These are phyloP conservation scores for Candida incommunis DNA, from an alignment of 805 yeast species.

Conservation along the genomic window DNA sequence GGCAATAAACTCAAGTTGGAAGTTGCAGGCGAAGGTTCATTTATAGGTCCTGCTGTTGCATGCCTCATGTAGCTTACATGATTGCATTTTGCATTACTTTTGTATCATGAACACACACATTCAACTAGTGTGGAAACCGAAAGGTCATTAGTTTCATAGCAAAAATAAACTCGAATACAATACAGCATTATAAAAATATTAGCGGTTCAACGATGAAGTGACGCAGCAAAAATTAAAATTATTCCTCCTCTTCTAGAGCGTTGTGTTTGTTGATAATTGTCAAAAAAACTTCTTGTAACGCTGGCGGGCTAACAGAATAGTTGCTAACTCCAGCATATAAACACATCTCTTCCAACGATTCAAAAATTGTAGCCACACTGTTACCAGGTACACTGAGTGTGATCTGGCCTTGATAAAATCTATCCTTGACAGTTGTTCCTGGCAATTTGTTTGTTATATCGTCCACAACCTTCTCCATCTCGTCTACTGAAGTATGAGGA, in stretches of 20 bases:
- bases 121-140: too few species aligned
- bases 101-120: too few species aligned
- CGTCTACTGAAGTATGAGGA: constrained; percentile 15
- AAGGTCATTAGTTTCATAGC: too few species aligned
- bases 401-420: constrained; percentile 21
- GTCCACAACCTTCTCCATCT: constrained; percentile 14
- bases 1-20: constrained; percentile 8
- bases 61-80: constrained; percentile 11
- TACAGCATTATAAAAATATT: too few species aligned
- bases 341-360: not conserved
- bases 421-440: constrained; percentile 17
- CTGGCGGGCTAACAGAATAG: constrained; percentile 19
- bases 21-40: constrained; percentile 11
- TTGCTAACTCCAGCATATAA: constrained; percentile 9
- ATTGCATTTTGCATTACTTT: too few species aligned
- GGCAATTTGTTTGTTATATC: constrained; percentile 14
- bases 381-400: constrained; percentile 16
- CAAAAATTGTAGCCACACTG: not conserved
- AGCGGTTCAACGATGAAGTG: too few species aligned
- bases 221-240: too few species aligned
- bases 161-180: too few species aligned
- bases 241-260: not conserved
- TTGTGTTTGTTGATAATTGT: constrained; percentile 13
- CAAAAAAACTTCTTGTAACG: constrained; percentile 21
- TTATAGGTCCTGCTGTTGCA: constrained; percentile 16